Evolutionary conservation across 257 asterid genomes (phyloP), one percentile per base, ranked within the genome.

Genomic region (Capsicum pubescens): DNA sequence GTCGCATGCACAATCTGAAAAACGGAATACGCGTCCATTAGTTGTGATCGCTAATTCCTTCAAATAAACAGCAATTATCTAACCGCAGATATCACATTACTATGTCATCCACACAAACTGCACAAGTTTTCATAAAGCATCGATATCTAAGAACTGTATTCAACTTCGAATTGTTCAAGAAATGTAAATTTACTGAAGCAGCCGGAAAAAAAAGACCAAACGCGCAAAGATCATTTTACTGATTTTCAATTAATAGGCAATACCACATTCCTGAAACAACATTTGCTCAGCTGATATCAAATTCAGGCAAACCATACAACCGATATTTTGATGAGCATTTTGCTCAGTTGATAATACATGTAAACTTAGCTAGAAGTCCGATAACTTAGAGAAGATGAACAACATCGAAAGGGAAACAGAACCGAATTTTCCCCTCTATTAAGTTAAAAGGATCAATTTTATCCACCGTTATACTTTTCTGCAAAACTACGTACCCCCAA

Each of bases 1-100:
- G 88, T 56, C 86, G 84, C 70, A 48, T 52, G 64, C 82, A 13
- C 44, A 78, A 64, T 90, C 95, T 89, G 96, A 89, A 86, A 71
- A 66, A 86, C 5, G 17, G 61, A 66, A 58, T 36, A 14, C 48
- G 13, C 71, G 3, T 19, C 19, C 46, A 79, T 68, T 15, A 68
- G 77, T 36, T 68, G 76, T 19, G 9, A 68, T 14, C 35, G 3
- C 15, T 5, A 11, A 5, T 67, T 13, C 76, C n/a, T 68, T 36
- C 76, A 35, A 36, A 58, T 15, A 17, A 15, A 58, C 26, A 16
- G 9, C 9, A 58, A 58, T 16, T 58, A 68, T 35, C 35, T 36
- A 39, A 39, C 3, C 36, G 7, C 52, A 68, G 76, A 68, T 68
- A 68, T 36, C 52, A 36, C 50, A 68, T 68, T 11, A 67, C 74